phyloP scores from a whole-genome alignment of 1,284 basidiomycete species.

The Agroathelia rolfsii region DNA sequence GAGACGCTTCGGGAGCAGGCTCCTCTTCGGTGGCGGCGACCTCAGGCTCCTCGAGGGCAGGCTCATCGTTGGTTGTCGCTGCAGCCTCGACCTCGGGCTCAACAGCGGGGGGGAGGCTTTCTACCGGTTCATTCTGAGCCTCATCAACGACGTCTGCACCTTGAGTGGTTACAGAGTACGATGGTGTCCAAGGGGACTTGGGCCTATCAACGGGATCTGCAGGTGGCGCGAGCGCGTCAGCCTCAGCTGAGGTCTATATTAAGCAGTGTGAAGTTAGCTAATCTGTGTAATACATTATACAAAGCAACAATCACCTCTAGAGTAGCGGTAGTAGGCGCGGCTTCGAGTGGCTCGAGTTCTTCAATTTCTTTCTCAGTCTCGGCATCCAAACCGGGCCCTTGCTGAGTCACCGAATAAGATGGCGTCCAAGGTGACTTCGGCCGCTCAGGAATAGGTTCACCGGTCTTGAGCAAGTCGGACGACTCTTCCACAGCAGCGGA shows the following conservation, averaged over 20 bases:
- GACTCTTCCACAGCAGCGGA: constrained; percentile 1
- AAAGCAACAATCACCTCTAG: too few species aligned
- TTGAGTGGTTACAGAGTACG: constrained; percentile 26
- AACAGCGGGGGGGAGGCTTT: too few species aligned
- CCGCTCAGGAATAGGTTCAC: constrained; percentile 3
- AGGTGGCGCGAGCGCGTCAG: not conserved
- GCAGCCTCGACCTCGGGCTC: constrained; percentile 1
- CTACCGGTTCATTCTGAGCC: constrained; percentile 18
- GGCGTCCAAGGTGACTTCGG: constrained; percentile 5
- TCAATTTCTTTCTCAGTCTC: constrained; percentile 20
- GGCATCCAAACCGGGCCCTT: too few species aligned
- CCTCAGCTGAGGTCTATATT: too few species aligned
- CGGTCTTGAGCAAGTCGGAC: too few species aligned
- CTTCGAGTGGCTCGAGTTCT: constrained; percentile 12
- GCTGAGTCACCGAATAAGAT: constrained; percentile 5
- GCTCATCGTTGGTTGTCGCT: not conserved
- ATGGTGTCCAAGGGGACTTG: constrained; percentile 27
- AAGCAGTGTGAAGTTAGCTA: too few species aligned
- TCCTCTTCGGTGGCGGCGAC: not conserved
- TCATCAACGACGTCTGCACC: constrained; percentile 19
- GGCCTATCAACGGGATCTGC: constrained; percentile 15
- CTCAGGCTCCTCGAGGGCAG: not conserved
- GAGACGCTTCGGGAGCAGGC: constrained; percentile 3
- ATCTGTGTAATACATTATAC: too few species aligned
- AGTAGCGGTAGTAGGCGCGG: too few species aligned